Evolutionary conservation across 2,329 filamentous ascomycete species (phyloP), one percentile per base, ranked within the genome.

Genomic region (Metarhizium robertsii): DNA sequence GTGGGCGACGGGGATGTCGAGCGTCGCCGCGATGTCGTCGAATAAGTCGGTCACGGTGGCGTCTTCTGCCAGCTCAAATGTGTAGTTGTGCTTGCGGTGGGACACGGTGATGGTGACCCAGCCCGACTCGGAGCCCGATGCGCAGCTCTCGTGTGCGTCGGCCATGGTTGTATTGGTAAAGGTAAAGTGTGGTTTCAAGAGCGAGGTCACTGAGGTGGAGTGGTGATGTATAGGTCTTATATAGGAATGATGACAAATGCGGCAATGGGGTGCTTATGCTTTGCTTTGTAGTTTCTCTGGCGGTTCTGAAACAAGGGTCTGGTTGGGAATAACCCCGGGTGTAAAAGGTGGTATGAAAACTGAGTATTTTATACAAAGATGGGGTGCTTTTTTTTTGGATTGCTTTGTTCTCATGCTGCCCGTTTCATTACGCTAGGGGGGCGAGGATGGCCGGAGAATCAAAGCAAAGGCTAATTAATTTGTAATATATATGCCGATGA

Each of bases 1-100:
- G 68, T 88, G 84, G 10, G 74, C 67, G 40, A 71, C 58, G 0
- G 86, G 85, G 54, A 90, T 81, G 52, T 75, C 77, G 53, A 88
- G 76, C 3, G 70, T 67, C 47, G 71, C 66, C 55, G 79, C 74
- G 61, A 89, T 81, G 58, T 78, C 73, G 52, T 75, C 67, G 48
- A 84, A 84, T 42, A 90, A 79, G 62, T 87, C 84, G 55, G 71
- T 62, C 48, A 83, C 70, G 6, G 77, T 81, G 18, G 76, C 74
- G 57, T 74, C 71, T 14, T 70, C 61, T 7, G 71, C 66, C 52
- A 81, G 72, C 6, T 69, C 63, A 55, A 80, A 68, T 10, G 70
- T 72, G 61, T 78, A 74, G 13, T 70, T 66, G 30, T 68, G 68
- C 55, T 75, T 75, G 61, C 77, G 75, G 60, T 80, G 73, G 8